Base-by-base conservation (phyloP, 148 eudicot species). In the Rhododendron kiyosumense region DNA sequence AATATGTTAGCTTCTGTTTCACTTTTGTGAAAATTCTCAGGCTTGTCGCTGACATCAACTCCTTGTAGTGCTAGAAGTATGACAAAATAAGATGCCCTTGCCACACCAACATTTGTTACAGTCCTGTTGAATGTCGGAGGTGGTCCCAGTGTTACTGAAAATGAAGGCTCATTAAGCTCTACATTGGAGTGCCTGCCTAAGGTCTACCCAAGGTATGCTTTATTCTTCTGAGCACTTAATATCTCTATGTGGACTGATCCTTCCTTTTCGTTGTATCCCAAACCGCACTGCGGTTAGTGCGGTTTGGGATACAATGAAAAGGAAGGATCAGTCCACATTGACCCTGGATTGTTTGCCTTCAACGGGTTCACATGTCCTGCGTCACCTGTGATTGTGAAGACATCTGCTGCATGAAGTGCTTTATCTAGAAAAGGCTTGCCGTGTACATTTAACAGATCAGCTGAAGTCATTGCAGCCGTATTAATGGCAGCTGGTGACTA, bases 401-500 rank as follows among this genome's bases (percentile, higher is more conserved):
- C 11, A 32, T 83, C 54, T 24, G 88, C 90, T 49, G 84, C 67
- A 7, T 36, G 80, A 30, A 61, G 69, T 36, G 48, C 84, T 84
- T 84, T 54, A 43, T 89, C 90, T 2, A 73, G 73, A 30, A 86
- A 84, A 15, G 87, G 85, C 4, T 86, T 81, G 43, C 7, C 7
- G 43, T 41, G 43, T 7, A 41, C 43, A 41, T 41, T 41, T 41
- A 41, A 5, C 43, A 5, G 43, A 41, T 41, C 43, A 41, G 43
- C 7, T 41, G 43, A 41, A 41, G 43, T 41, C 43, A 41, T 41
- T 41, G 3, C 65, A 63, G 1, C n/a, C 83, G 12, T 85, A 82
- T 34, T 85, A 18, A 85, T 87, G 41, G 88, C 85, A 11, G 89
- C 89, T 9, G 91, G 89, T 12, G 87, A 90, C 88, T 87, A 88